Percentiles rank a stretch among this genome's conserved stretches.
Evolutionary conservation across 768 basidiomycete species (phyloP).

Genomic region (Pleurotus pulmonarius): DNA sequence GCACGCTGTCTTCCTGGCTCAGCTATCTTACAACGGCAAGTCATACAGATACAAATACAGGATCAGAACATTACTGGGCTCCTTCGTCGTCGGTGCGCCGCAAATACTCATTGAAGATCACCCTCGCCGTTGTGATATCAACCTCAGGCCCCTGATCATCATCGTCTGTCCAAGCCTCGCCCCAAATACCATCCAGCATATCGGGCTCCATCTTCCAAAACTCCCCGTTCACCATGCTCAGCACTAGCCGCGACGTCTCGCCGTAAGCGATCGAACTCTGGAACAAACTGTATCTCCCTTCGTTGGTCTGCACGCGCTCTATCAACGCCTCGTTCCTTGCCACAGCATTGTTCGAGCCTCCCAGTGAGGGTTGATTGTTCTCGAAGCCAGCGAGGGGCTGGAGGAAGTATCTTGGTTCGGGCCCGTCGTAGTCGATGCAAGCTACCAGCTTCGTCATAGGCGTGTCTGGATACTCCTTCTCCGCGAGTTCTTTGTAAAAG

Average conservation of each 20-base stretch:
- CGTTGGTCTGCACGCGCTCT: constrained; percentile 29
- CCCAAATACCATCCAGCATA: neutral
- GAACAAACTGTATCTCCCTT: constrained; percentile 26
- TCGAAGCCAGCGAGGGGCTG: constrained; percentile 22
- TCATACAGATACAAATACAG: no score
- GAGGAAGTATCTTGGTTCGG: constrained; percentile 23
- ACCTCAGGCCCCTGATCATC: neutral
- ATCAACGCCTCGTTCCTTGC: constrained; percentile 33
- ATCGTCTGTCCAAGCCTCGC: neutral
- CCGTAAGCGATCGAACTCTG: constrained; percentile 30
- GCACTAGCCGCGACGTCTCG: constrained; percentile 20
- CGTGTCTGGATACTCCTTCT: constrained; percentile 19
- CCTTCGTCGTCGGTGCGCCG: no score
- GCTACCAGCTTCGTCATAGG: constrained; percentile 23
- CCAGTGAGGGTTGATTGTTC: constrained; percentile 10
- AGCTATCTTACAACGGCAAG: no score
- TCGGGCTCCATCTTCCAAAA: constrained; percentile 20
- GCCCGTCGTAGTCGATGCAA: constrained; percentile 29
- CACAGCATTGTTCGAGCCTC: constrained; percentile 22
- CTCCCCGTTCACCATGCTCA: constrained; percentile 26
- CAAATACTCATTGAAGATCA: neutral
- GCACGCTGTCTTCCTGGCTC: no score
- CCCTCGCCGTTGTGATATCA: neutral
- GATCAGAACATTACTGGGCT: no score
- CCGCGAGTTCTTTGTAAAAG: constrained; percentile 21